Conservation (phyloP, 2,329 filamentous ascomycete genomes). For the Pseudogymnoascus sp. region DNA sequence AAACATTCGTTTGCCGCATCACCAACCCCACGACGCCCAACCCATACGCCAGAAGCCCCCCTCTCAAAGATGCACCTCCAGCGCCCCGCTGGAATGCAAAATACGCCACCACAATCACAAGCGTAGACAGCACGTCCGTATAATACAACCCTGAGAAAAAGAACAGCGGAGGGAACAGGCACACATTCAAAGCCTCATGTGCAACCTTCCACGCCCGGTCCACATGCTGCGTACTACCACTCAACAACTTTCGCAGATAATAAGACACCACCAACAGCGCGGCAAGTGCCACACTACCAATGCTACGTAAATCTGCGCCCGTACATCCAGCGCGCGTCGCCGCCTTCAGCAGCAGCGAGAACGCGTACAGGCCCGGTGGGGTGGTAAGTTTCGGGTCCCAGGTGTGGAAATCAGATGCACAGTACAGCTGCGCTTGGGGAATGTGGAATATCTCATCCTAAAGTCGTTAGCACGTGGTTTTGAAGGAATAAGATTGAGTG, state of each 20-base stretch:
- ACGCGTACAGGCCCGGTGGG: constrained; percentile 69
- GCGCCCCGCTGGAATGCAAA: constrained; percentile 34
- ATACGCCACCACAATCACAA: constrained; percentile 65
- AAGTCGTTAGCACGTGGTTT: constrained; percentile 5
- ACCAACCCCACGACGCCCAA: constrained; percentile 59
- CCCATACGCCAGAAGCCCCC: constrained; percentile 30
- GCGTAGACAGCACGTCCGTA: constrained; percentile 78
- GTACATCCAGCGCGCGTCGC: background rate
- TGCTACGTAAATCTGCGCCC: background rate
- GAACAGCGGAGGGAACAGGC: constrained; percentile 80
- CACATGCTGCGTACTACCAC: background rate
- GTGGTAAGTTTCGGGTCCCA: constrained; percentile 99
- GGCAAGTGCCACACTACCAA: background rate
- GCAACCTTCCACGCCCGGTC: constrained; percentile 3
- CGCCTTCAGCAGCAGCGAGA: constrained; percentile 13
- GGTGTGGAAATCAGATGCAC: constrained; percentile 58
- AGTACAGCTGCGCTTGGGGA: constrained; percentile 84
- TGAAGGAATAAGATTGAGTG: too few species aligned
- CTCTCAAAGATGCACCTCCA: constrained; percentile 14
- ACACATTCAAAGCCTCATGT: constrained; percentile 68
- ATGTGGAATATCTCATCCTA: constrained; percentile 86
- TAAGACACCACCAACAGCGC: background rate
- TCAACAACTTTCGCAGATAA: background rate
- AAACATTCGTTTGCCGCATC: constrained; percentile 93
- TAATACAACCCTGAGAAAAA: constrained; percentile 97